phyloP scores from a whole-genome alignment of 306 rosid genomes.

The Senna tora region DNA sequence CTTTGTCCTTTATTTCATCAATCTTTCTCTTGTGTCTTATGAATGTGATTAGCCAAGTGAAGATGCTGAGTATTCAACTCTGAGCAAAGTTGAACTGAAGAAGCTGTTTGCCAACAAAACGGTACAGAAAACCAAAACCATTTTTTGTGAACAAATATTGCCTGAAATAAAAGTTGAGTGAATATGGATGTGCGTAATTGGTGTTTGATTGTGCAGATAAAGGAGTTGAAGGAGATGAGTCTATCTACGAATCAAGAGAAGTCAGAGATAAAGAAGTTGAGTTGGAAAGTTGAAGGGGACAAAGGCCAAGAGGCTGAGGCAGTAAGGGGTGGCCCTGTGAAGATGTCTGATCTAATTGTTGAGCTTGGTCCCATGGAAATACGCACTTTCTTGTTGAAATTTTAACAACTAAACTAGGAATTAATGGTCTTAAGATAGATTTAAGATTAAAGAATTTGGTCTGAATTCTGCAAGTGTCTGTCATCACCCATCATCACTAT shows the following conservation, averaged over 20 bases:
- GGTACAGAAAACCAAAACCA: slow-evolving; percentile 41
- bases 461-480: neutral
- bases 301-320: slow-evolving; percentile 32
- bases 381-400: slow-evolving; percentile 65
- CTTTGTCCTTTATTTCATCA: slow-evolving; percentile 9
- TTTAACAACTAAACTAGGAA: slow-evolving; percentile 15
- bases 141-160: neutral
- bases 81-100: slow-evolving; percentile 76
- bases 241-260: slow-evolving; percentile 70
- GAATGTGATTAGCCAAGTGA: slow-evolving; percentile 56
- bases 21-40: slow-evolving; percentile 26
- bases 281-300: slow-evolving; percentile 61
- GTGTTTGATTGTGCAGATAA: slow-evolving; percentile 48
- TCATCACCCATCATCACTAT: neutral
- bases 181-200: neutral
- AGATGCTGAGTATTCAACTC: slow-evolving; percentile 62
- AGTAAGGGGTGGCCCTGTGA: slow-evolving; percentile 56
- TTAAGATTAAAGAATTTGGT: neutral
- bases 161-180: neutral
- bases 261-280: slow-evolving; percentile 54
- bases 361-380: slow-evolving; percentile 86
- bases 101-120: slow-evolving; percentile 63
- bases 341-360: slow-evolving; percentile 44
- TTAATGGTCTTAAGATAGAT: neutral
- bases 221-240: slow-evolving; percentile 53